Evolutionary conservation across 805 yeast species (phyloP), one percentile per base, ranked within the genome.

Genomic region (Yamadazyma olivae): DNA sequence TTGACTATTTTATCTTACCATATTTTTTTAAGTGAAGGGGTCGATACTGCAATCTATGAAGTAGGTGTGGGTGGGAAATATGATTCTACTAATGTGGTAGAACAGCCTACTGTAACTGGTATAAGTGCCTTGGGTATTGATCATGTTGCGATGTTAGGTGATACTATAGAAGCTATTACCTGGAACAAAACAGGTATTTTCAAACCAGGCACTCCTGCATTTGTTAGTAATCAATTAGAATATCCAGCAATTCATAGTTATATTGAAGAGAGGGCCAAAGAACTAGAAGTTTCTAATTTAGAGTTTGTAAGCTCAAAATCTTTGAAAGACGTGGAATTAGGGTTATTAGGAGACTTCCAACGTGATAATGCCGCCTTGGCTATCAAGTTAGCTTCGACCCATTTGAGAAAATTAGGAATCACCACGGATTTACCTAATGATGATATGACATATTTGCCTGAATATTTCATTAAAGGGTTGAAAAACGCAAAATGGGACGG

Each of bases 31-130:
- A 72, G 77, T 36, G 99, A 93, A 60, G 83, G 85, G 2, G 90
- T 93, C n/a, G 85, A 89, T 53, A 77, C 96, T 23, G 97, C 98
- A 9, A 82, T 93, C 25, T 89, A 86, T 54, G 99, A 93, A 58
- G 99, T 95, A 20, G 99, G 99, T 16, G 95, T 93, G 32, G 99
- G 99, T 19, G 99, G 99, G 5, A 95, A 86, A 54, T 88, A 79
- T 52, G 99, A 93, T 59, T 87, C 96, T n/a, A 93, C 99, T 9
- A 93, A 93, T 56, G 75, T 93, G 2, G 76, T 93, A 32, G 78
- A 71, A 28, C 64, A 70, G 28, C 98, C 99, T 14, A 75, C 85
- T 0, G 90, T 80, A 1, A 81, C 95, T 31, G 99, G 95, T 25
- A 82, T 93, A 13, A 67, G 93, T 2, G 74, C 91, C 5, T 62